Percentiles rank a stretch among this genome's conserved stretches.
Evolutionary conservation across 1,284 basidiomycete genomes (phyloP).

Genomic region (Ganoderma meredithae): DNA sequence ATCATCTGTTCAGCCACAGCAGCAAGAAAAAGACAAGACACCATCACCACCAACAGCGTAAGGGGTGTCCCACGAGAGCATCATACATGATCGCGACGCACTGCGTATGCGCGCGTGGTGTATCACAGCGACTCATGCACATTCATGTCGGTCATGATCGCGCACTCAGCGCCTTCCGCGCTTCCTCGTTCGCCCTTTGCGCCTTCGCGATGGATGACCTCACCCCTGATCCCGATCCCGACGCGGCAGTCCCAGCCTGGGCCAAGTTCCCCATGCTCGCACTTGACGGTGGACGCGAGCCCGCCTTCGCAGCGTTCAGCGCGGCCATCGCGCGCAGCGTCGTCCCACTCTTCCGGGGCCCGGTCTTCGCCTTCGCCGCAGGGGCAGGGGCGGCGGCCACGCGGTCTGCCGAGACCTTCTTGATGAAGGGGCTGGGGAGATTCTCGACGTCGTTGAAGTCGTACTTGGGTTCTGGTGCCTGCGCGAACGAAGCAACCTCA

Average conservation of each 20-base stretch:
- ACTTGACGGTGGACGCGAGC: constrained; percentile 31
- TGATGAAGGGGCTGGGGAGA: constrained; percentile 84
- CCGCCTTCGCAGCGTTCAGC: constrained; percentile 56
- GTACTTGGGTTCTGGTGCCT: constrained; percentile 50
- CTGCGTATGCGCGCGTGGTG: constrained; percentile 1
- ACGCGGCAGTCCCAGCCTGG: constrained; percentile 1
- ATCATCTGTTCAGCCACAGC: constrained; percentile 17
- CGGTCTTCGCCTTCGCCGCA: constrained; percentile 16
- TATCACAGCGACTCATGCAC: neutral
- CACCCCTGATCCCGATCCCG: constrained; percentile 22
- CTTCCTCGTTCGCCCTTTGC: constrained; percentile 58
- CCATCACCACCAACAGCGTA: constrained; percentile 16
- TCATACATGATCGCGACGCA: neutral
- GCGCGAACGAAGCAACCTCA: constrained; percentile 22
- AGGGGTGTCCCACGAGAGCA: constrained; percentile 27
- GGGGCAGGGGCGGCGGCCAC: constrained; percentile 20
- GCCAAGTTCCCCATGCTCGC: constrained; percentile 12
- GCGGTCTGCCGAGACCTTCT: constrained; percentile 53
- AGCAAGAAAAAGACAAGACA: constrained; percentile 12
- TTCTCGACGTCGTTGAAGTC: constrained; percentile 82
- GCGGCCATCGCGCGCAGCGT: constrained; percentile 68
- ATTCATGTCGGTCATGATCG: constrained; percentile 19
- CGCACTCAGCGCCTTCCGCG: constrained; percentile 51
- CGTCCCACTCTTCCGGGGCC: constrained; percentile 49
- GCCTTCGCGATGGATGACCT: constrained; percentile 52